phyloP scores from a whole-genome alignment of 345 rosid species.

The Gossypium ekmanianum region DNA sequence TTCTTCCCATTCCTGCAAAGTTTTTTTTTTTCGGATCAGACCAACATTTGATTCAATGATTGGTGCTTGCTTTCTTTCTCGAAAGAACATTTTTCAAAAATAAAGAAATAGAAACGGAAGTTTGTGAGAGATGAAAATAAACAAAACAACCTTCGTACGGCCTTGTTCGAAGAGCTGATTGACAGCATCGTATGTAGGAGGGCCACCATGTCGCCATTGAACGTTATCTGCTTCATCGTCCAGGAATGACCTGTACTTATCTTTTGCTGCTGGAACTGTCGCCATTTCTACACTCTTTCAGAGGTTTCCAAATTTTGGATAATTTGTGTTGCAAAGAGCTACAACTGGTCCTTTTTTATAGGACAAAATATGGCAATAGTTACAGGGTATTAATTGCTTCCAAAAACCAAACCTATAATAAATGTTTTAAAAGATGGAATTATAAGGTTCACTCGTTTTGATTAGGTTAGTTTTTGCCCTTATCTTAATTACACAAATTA shows the following conservation, averaged over 20 bases:
- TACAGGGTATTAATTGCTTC: not conserved
- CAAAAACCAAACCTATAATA: not conserved
- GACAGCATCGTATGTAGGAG: constrained; percentile 48
- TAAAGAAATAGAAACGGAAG: not conserved
- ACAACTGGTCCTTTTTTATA: not conserved
- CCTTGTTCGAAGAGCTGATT: constrained; percentile 71
- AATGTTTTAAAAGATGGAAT: not conserved
- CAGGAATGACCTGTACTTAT: constrained; percentile 63
- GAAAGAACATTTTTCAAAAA: not conserved
- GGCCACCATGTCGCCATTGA: constrained; percentile 62
- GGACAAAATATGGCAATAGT: not conserved
- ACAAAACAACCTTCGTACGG: constrained; percentile 45
- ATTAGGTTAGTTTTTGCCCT: too few species aligned
- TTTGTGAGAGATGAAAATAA: not conserved
- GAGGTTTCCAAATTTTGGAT: not conserved
- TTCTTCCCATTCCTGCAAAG: constrained; percentile 60
- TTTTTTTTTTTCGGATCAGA: too few species aligned
- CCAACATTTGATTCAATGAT: too few species aligned
- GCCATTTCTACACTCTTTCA: not conserved
- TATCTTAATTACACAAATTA: too few species aligned
- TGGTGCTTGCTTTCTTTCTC: too few species aligned
- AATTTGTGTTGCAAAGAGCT: too few species aligned
- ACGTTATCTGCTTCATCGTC: constrained; percentile 35
- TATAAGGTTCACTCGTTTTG: too few species aligned
- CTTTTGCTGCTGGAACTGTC: constrained; percentile 19